Evolutionary conservation across 345 rosid species (phyloP), one percentile per base, ranked within the genome.

Genomic region (Camelina sativa): DNA sequence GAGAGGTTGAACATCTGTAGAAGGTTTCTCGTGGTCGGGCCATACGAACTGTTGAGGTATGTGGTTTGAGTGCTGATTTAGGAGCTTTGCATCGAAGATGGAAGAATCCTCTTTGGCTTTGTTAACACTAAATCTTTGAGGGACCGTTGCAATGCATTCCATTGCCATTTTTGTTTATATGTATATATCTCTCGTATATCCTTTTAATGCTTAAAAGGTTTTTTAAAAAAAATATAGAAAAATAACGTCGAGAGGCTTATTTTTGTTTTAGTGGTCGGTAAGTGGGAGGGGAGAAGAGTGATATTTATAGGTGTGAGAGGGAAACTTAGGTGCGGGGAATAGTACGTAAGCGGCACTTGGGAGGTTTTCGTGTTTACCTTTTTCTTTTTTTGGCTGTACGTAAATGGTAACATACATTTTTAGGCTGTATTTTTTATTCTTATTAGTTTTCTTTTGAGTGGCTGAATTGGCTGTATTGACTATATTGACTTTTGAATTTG

Each of bases 21-120:
- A 30, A 4, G 97, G 91, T 74, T 83, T 88, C 54, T 94, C 98
- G 15, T 88, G 69, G 75, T 89, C 95, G 0, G 97, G 97, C 98
- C 98, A 94, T 15, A 91, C 54, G 83, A 91, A 94, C 79, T 90
- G 84, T 41, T 80, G 76, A 17, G 97, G 97, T 76, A 94, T 84
- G 76, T 63, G 53, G 66, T 63, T 77, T 28, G 84, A 12, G 56
- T 86, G 82, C 58, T 72, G 65, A 7, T 81, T 81, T 4, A 91
- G 74, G 7, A 81, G 16, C 0, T 83, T 65, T 28, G 94, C 86
- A 41, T 89, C 94, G 22, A 93, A 93, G 59, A 86, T 86, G 2
- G 82, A 64, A 62, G 67, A 44, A 55, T 55, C 41, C 15, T 64
- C 75, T 35, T 56, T 71, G 67, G 46, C 50, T 64, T 57, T 76